Base-by-base conservation (phyloP, 1,284 basidiomycete species). In the Cutaneotrichosporon dermatis region DNA sequence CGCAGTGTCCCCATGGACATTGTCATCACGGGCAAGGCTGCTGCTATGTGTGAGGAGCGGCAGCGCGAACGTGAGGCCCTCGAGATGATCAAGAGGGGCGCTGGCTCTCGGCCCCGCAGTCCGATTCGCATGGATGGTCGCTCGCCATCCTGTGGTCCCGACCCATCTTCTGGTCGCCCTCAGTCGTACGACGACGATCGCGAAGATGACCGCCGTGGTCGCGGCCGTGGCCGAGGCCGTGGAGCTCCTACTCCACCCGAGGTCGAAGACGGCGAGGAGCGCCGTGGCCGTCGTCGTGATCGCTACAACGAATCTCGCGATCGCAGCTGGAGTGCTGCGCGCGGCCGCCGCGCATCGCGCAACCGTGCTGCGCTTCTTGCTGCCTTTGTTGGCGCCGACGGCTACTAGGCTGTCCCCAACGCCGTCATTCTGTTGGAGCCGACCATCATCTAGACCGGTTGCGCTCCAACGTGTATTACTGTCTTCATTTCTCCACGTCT, bases 1-100 rank as follows among this genome's bases (percentile, higher is more conserved):
- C 62, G 72, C 46, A 71, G 69, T 53, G 59, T 76, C 1, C 75
- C 75, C 6, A 70, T 76, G 70, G 69, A 76, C 60, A 76, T 76
- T 57, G 66, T 70, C 35, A 44, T 72, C 13, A 69, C 69, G 11
- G 51, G 56, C 59, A 61, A 58, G 25, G 65, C 66, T 2, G 62
- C 57, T 25, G 59, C 54, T 9, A 48, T 62, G 9, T 51, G 57
- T 12, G 61, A 60, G 43, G 67, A 72, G 48, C 58, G 67, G 13
- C 53, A 59, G 39, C 57, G 69, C 15, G 64, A 68, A 48, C 60
- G 62, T 15, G 66, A 68, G 60, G 60, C 60, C 3, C 43, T 58
- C 35, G 64, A 68, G 51, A 56, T 59, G 42, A 51, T 64, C 10
- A 57, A 59, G 33, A 53, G 56, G 41, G 53, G 53, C n/a, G 36